Base-by-base conservation (phyloP, 164 flowering plant genomes). In the Paratinospora sagittata region DNA sequence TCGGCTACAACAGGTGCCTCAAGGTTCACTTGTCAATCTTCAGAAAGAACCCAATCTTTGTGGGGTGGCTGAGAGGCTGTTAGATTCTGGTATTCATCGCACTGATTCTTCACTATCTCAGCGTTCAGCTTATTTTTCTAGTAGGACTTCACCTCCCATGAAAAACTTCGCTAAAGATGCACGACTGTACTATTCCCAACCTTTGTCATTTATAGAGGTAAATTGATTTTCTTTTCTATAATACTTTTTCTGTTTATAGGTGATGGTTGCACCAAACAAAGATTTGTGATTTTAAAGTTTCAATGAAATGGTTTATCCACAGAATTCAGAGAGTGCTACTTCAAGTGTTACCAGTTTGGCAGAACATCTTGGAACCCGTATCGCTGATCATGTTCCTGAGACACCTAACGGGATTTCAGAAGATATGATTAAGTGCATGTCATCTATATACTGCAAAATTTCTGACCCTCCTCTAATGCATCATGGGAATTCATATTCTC, bases 111-210 rank as follows among this genome's bases (percentile, higher is more conserved):
- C 88, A 24, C 78, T 95, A 39, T 89, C 94, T 45, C 92, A 89
- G 24, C 88, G 80, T 39, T 78, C 93, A 13, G 77, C 80, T 52
- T 79, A 81, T 52, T 52, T 16, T 71, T 24, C 78, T 41, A 72
- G 72, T 37, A 83, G 82, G 83, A 70, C 75, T 67, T 84, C 91
- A 73, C 86, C 86, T 68, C 86, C 87, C 17, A 82, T 64, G 71
- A 94, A 90, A 24, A 69, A 74, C 55, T 61, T 84, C 63, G 82
- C 67, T 14, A 86, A 79, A 77, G 82, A 87, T 49, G 34, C 89
- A 33, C 89, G 90, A 27, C 81, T 87, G 19, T 92, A 90, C 74
- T 91, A 90, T 78, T 95, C 99, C 49, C 99, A 95, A 77, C 97
- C 97, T 19, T 81, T 88, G 77, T 89, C 97, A 73, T 82, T 85